Evolutionary conservation across 2,329 filamentous ascomycete species (phyloP), one percentile per base, ranked within the genome.

Genomic region (Aspergillus nomiae): DNA sequence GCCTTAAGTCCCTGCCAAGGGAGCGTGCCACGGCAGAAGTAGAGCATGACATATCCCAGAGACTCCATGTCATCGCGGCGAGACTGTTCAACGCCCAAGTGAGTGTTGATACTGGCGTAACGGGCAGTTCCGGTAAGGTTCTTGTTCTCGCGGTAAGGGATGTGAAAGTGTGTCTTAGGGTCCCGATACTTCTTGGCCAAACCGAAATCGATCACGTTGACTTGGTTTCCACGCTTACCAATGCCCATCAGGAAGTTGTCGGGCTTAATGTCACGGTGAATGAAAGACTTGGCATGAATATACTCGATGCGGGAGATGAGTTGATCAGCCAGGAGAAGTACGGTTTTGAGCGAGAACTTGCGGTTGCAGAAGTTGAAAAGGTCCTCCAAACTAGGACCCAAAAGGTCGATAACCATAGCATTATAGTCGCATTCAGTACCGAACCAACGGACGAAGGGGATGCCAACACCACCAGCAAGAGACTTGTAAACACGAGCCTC

Each of bases 341-440:
- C 95, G 1, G 95, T 99, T 90, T 99, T 99, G 71, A 99, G 84
- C 14, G 95, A 97, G 85, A 98, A 99, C 81, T 98, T 98, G 81
- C 95, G 91, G 89, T 98, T 98, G 89, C 95, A 99, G 82, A 98
- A 98, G 88, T 99, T 98, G 92, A 99, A 99, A 38, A 99, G 87
- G 78, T 99, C 95, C 82, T 99, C 95, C 81, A 99, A 83, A 75
- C 91, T 95, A 70, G 95, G 95, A 45, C 95, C 95, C 63, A 99
- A 91, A 30, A 99, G 89, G 76, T 99, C 95, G 69, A 98, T 89
- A 58, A 99, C 95, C 95, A 99, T 98, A 79, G 95, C 95, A 82
- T 99, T 98, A 89, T 99, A 98, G 84, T 98, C 95, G 82, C 94
- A 98, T 83, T 99, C 95, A 65, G 94, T 98, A 71, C 95, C 95